These are phyloP conservation scores for Botrytis porri DNA, from an alignment of 2,329 filamentous ascomycete genomes.

Conservation along the genomic window DNA sequence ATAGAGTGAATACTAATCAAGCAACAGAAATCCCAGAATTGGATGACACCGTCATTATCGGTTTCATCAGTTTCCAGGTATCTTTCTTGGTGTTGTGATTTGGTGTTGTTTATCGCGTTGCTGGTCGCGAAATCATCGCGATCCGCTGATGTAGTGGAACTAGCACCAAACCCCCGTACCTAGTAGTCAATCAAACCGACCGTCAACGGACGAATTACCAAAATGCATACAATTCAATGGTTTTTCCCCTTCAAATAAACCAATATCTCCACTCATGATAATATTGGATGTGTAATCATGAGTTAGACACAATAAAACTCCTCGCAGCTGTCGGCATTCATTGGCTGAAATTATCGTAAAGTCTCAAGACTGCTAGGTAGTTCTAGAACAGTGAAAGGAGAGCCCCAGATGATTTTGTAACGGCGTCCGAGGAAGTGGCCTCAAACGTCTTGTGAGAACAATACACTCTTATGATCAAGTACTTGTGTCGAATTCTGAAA, in stretches of 20 bases:
- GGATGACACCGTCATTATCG: background rate
- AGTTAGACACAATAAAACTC: background rate
- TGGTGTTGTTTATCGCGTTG: background rate
- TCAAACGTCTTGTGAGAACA: background rate
- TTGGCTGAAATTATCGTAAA: background rate
- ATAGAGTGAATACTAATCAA: background rate
- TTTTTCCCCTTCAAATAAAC: background rate
- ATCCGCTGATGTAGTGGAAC: constrained; percentile 12
- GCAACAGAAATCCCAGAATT: background rate
- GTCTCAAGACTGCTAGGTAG: background rate
- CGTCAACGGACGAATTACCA: background rate
- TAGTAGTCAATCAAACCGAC: background rate
- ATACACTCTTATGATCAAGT: background rate
- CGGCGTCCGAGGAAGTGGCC: background rate
- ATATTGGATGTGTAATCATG: background rate
- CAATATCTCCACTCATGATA: background rate
- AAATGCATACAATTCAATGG: background rate
- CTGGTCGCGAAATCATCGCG: constrained; percentile 11
- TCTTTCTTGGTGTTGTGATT: background rate
- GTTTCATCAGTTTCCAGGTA: background rate
- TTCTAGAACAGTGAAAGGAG: background rate
- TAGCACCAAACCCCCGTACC: background rate
- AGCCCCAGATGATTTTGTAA: background rate
- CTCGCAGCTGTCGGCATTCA: background rate
- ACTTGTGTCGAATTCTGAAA: too few species aligned